Evolutionary conservation across 345 rosid genomes (phyloP).

Genomic region (Melaleuca alternifolia): DNA sequence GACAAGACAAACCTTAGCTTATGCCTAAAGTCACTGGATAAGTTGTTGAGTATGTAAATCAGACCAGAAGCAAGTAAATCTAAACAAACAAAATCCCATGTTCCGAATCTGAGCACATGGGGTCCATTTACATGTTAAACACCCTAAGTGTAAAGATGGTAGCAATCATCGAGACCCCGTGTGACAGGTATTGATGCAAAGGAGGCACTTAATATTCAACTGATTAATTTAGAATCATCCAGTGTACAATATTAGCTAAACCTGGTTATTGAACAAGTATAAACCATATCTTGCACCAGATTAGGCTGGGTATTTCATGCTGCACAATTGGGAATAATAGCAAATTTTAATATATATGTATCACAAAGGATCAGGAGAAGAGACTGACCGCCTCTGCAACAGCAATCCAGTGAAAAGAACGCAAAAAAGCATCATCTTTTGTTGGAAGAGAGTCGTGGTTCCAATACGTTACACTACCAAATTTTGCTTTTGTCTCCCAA

Average conservation of each 20-base stretch:
- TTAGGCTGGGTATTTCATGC: neutral
- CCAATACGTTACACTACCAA: constrained; percentile 74
- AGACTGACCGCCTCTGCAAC: constrained; percentile 70
- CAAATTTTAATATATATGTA: neutral
- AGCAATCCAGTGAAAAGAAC: constrained; percentile 64
- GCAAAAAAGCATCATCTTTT: constrained; percentile 56
- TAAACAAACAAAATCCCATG: neutral
- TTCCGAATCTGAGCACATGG: neutral
- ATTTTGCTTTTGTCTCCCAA: constrained; percentile 75
- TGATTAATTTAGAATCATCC: neutral
- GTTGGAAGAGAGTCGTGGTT: constrained; percentile 78
- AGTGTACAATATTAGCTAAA: neutral
- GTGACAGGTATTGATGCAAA: neutral
- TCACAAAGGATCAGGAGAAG: neutral
- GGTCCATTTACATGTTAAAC: neutral
- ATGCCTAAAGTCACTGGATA: neutral
- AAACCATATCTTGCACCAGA: neutral
- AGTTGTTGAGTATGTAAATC: neutral
- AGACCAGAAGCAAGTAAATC: neutral
- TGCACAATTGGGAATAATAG: neutral
- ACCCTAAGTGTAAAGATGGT: neutral
- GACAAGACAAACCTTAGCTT: neutral
- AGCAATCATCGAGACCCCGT: neutral
- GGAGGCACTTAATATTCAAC: neutral
- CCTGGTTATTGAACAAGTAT: neutral